Evolutionary conservation across 2,329 filamentous ascomycete species (phyloP), one percentile per base, ranked within the genome.

Genomic region (Elsinoe australis): DNA sequence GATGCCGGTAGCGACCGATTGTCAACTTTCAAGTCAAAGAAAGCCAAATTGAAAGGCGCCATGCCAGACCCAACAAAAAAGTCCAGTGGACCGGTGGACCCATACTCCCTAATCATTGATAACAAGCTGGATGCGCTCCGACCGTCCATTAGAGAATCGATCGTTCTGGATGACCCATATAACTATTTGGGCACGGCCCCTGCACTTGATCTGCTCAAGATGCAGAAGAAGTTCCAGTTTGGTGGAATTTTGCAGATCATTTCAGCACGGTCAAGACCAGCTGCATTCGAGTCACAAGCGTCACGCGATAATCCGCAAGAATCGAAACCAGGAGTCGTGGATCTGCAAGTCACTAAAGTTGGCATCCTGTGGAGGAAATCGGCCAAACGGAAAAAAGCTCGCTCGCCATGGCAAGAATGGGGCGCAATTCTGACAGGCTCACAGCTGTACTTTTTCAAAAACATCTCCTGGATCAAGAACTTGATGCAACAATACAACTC

Each of bases 331-430:
- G 92, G 92, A 9, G 84, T 98, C 51, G 90, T 98, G 8, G 90
- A 96, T 65, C 94, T 98, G 61, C 95, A 95, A 58, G 85, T 96
- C 36, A 95, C 90, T 35, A 98, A 96, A 65, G 89, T 98, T 42
- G 92, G 92, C 3, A 71, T 95, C 1, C 65, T 98, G 24, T 98
- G 92, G 92, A 81, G 92, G 35, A 98, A 98, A 63, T 88, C 95
- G 54, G 71, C 76, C 1, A 96, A 95, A 68, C 95, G 94, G 69
- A 95, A 90, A 68, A 94, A 94, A 66, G 84, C 88, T 0, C 79
- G 90, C 34, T 95, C 90, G 8, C 90, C 92, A 1, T 98, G 92
- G 92, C 90, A 95, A 62, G 92, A 98, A 73, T 98, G 92, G 92
- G 92, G 92, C 46, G 92, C 88, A 18, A 85, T 98, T 51, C 75